Conservation (phyloP, 2,329 filamentous ascomycete species). For the Didymellaceae sp. region DNA sequence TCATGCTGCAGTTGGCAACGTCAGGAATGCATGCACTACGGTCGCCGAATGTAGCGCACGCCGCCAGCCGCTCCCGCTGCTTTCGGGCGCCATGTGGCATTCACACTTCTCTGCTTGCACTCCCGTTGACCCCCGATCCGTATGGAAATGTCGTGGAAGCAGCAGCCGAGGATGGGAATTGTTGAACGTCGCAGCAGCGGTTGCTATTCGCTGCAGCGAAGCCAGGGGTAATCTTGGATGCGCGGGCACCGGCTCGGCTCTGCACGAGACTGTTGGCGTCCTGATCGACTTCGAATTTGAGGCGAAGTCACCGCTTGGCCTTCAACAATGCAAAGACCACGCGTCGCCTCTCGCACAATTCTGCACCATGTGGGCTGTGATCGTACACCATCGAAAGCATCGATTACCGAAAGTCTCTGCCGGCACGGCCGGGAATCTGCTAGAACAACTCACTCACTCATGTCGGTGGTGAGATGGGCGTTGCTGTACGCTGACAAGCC, state of each 20-base stretch:
- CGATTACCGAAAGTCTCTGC: not conserved
- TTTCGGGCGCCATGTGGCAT: not conserved
- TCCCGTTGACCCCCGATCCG: conserved; percentile 14
- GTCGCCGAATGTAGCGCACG: conserved; percentile 1
- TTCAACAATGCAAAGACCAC: conserved; percentile 31
- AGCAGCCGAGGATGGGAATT: conserved; percentile 26
- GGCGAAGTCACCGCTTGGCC: conserved; percentile 15
- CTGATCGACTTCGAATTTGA: conserved; percentile 20
- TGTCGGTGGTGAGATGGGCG: conserved; percentile 7
- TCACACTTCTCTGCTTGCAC: not conserved
- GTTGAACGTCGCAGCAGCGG: conserved; percentile 8
- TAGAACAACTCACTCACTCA: not conserved
- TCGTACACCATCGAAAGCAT: not conserved
- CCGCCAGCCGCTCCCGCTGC: not conserved
- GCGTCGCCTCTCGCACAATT: conserved; percentile 12
- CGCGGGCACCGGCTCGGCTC: conserved; percentile 35
- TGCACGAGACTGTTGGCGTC: conserved; percentile 25
- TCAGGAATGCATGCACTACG: conserved; percentile 2
- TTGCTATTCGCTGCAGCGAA: conserved; percentile 19
- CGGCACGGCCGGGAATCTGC: too few relatives aligned
- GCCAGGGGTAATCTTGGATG: conserved; percentile 21
- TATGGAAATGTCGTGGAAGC: conserved; percentile 16
- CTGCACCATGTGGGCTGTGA: conserved; percentile 1
- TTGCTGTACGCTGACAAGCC: conserved; percentile 14
- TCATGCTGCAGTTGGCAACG: not conserved